These are phyloP conservation scores for Mayamaea pseudoterrestris DNA, from an alignment of 108 stramenopile species.

Conservation along the genomic window DNA sequence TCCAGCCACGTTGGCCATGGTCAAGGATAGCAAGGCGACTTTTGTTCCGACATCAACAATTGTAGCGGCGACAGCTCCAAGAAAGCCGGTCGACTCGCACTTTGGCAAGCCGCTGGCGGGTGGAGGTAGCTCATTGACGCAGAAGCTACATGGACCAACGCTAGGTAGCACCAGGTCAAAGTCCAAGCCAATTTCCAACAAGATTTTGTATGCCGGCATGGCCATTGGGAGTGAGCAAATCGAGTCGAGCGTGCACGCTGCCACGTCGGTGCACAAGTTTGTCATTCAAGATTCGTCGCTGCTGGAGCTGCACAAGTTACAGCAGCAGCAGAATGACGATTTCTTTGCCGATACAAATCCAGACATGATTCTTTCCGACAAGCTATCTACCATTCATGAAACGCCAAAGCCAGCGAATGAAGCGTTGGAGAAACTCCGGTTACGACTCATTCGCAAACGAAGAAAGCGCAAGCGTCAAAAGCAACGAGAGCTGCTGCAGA, in stretches of 20 bases:
- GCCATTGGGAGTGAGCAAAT: slow-evolving; percentile 61
- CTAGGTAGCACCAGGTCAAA: slow-evolving; percentile 15
- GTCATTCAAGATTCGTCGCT: slow-evolving; percentile 20
- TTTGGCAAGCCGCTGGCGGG: slow-evolving; percentile 44
- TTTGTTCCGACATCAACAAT: too few relatives aligned
- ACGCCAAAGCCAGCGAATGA: not conserved
- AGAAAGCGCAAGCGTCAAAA: not conserved
- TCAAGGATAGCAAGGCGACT: too few relatives aligned
- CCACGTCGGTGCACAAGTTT: slow-evolving; percentile 48
- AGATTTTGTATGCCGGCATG: slow-evolving; percentile 68
- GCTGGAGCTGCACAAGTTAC: too few relatives aligned
- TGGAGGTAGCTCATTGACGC: slow-evolving; percentile 44
- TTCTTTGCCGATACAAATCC: too few relatives aligned
- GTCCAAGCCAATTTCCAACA: not conserved
- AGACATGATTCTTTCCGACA: too few relatives aligned
- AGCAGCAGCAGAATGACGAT: too few relatives aligned
- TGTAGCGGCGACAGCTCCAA: too few relatives aligned
- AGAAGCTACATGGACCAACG: slow-evolving; percentile 47
- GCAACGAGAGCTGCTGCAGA: not conserved
- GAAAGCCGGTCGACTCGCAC: slow-evolving; percentile 22
- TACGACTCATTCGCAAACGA: not conserved
- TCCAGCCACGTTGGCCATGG: too few relatives aligned
- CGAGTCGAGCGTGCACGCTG: slow-evolving; percentile 45
- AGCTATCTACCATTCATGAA: too few relatives aligned
- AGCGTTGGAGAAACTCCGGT: not conserved